Conservation (phyloP, 1,284 basidiomycete species). For the Ustilago tritici region DNA sequence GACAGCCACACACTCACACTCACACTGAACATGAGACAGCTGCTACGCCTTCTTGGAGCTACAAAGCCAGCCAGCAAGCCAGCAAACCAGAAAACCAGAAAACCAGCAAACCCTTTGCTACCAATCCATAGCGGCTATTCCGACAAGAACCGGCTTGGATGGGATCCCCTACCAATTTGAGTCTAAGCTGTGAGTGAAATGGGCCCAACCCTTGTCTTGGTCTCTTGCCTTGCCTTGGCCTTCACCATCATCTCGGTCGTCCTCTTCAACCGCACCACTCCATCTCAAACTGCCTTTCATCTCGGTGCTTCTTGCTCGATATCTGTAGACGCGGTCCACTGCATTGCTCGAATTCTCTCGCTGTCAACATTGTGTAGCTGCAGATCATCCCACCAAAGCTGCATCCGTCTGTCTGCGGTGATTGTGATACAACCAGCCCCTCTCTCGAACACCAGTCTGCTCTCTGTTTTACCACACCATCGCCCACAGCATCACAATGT, state of each 20-base stretch:
- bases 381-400: not conserved
- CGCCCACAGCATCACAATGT: conserved; percentile 8
- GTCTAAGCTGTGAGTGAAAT: not conserved
- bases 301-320: not conserved
- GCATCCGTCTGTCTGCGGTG: not conserved
- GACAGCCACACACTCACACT: not conserved
- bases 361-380: not conserved
- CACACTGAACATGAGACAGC: not conserved
- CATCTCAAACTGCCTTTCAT: not conserved
- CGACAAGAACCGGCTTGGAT: not conserved
- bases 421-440: not conserved
- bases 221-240: not conserved
- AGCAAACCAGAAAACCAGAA: no score
- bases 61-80: not conserved
- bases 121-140: conserved; percentile 9
- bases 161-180: no score
- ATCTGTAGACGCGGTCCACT: not conserved
- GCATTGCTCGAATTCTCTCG: not conserved
- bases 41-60: not conserved
- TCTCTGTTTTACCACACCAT: not conserved
- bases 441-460: not conserved
- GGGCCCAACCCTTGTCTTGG: not conserved
- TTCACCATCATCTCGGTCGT: not conserved
- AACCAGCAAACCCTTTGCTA: not conserved
- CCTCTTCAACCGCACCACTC: not conserved